These are phyloP conservation scores for Sindora glabra DNA, from an alignment of 306 rosid species.

Conservation along the genomic window DNA sequence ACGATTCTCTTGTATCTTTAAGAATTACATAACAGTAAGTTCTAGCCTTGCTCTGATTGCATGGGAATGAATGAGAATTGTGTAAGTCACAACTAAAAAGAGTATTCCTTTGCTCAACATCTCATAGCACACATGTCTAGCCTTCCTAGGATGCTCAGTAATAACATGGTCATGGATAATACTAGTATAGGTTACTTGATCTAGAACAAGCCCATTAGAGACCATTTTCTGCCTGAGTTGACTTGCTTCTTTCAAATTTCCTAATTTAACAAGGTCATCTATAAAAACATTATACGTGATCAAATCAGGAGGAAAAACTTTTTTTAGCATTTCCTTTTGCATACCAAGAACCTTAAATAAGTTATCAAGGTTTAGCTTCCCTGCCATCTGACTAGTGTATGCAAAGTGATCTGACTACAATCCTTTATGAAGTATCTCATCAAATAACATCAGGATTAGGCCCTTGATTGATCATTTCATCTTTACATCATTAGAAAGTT, in stretches of 20 bases:
- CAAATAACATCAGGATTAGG: too few relatives aligned
- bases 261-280: constrained; percentile 48
- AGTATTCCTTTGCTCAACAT: constrained; percentile 54
- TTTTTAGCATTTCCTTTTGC: constrained; percentile 67
- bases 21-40: constrained; percentile 48
- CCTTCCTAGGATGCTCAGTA: constrained; percentile 47
- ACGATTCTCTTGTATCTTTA: constrained; percentile 57
- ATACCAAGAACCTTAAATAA: constrained; percentile 42
- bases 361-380: constrained; percentile 60
- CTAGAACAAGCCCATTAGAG: constrained; percentile 42
- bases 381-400: constrained; percentile 52
- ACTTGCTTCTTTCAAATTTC: constrained; percentile 47
- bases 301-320: constrained; percentile 61
- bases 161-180: constrained; percentile 58
- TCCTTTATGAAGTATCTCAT: constrained; percentile 60
- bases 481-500: too few relatives aligned
- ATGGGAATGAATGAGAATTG: constrained; percentile 62
- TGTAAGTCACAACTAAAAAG: constrained; percentile 75
- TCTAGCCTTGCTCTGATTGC: constrained; percentile 48
- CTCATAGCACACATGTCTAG: constrained; percentile 44
- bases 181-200: constrained; percentile 74
- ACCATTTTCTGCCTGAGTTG: constrained; percentile 44
- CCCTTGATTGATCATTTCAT: too few relatives aligned
- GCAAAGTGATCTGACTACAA: constrained; percentile 59
- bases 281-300: constrained; percentile 59